Evolutionary conservation across 306 rosid genomes (phyloP).

Genomic region (Cucurbita argyrosperma): DNA sequence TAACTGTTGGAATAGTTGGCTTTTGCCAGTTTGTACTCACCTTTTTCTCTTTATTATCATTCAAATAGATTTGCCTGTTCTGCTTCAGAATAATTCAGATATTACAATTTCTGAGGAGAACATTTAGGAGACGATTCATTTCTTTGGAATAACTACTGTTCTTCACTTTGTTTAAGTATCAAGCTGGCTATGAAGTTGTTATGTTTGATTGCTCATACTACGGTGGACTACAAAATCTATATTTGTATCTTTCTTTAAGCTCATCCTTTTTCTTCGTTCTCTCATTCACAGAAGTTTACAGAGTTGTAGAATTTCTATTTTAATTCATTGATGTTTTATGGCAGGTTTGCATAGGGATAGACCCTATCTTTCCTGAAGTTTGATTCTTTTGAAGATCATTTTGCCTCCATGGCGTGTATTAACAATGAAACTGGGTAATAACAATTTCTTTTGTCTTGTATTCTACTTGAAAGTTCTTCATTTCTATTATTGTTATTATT

Average conservation of each 20-base stretch:
- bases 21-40: neutral
- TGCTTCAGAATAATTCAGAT: neutral
- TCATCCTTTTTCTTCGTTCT: neutral
- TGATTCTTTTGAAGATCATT: neutral
- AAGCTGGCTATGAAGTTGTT: neutral
- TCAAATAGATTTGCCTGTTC: conserved; percentile 1
- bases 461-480: neutral
- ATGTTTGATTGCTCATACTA: neutral
- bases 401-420: neutral
- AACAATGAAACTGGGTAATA: neutral
- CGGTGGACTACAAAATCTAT: neutral
- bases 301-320: neutral
- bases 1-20: neutral
- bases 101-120: neutral
- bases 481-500: neutral
- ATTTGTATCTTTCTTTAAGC: neutral
- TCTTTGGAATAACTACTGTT: neutral
- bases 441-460: neutral
- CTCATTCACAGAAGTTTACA: neutral
- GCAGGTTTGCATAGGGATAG: conserved; percentile 2
- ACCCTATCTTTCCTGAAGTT: neutral
- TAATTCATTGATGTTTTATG: neutral
- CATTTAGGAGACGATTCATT: neutral
- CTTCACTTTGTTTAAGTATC: neutral
- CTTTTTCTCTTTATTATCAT: neutral